phyloP scores from a whole-genome alignment of 2,329 filamentous ascomycete species.

The Zasmidium citrigriseum region DNA sequence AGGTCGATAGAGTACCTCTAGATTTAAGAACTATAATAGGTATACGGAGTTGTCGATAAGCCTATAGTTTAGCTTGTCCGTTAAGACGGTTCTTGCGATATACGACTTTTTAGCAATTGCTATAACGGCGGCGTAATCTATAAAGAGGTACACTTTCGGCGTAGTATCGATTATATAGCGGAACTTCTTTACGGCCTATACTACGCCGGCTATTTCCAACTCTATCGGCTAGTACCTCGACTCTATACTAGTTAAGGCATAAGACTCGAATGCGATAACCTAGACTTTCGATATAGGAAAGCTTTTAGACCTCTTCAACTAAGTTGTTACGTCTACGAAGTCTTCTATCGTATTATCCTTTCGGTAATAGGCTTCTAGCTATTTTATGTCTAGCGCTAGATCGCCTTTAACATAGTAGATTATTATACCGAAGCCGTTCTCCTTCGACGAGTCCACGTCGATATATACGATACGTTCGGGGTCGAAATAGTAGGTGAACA shows the following conservation, averaged over 20 bases:
- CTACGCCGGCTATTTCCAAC: background rate
- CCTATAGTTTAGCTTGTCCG: background rate
- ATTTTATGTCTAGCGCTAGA: background rate
- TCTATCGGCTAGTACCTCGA: background rate
- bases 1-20: too few species aligned
- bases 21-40: background rate
- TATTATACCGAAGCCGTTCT: background rate
- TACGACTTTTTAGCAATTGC: background rate
- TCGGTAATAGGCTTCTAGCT: background rate
- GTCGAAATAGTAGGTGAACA: background rate
- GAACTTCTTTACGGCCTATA: background rate
- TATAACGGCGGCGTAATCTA: background rate
- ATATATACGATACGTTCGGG: background rate
- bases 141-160: background rate
- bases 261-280: background rate
- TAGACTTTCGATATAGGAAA: background rate
- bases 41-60: background rate
- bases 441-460: too few species aligned
- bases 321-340: background rate
- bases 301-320: background rate
- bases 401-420: background rate
- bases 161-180: background rate
- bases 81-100: background rate
- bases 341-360: background rate
- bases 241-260: background rate